Evolutionary conservation across 1,284 basidiomycete species (phyloP), one percentile per base, ranked within the genome.

Genomic region (Apiotrichum gamsii): DNA sequence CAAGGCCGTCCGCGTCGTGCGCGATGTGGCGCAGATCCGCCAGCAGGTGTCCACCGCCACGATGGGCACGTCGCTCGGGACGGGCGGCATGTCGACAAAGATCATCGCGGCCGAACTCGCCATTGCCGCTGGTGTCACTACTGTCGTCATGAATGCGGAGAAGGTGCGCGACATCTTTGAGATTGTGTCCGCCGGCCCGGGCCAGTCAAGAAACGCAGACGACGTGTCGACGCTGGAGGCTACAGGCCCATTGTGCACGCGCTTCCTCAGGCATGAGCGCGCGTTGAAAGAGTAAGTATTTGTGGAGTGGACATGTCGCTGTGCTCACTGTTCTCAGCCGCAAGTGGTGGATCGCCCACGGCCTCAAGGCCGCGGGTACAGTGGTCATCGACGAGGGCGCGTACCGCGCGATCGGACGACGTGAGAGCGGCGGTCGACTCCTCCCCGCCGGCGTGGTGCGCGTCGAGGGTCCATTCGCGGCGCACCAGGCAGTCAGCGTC

Each of bases 81-180:
- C 95, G 2, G 95, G 94, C 1, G 95, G 95, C 5, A 98, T 98
- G 95, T 90, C 95, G 74, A 98, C 95, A 6, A 99, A 98, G 67
- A 81, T 98, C 51, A 95, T 98, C 54, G 94, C 94, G 1, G 94
- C 95, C 0, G 95, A 98, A 67, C 87, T 99, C 14, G 93, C 94
- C 1, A 95, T 88, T 0, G 91, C 84, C 0, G 94, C 93, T 0
- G 94, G 95, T 5, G 90, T 95, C n/a, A 84, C 89, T 1, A 96
- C 94, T 0, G 80, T 97, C 36, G 88, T 99, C 60, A 82, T 84
- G 40, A 85, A 87, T 28, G 89, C 87, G 68, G 86, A 82, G 58
- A 78, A 81, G 35, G 89, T 91, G 0, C 76, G 80, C 37, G 82
- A 82, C 59, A 85, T 97, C 47, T 80, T 89, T 58, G 75, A 76